phyloP scores from a whole-genome alignment of 805 yeast genomes.

The Hanseniaspora occidentalis region DNA sequence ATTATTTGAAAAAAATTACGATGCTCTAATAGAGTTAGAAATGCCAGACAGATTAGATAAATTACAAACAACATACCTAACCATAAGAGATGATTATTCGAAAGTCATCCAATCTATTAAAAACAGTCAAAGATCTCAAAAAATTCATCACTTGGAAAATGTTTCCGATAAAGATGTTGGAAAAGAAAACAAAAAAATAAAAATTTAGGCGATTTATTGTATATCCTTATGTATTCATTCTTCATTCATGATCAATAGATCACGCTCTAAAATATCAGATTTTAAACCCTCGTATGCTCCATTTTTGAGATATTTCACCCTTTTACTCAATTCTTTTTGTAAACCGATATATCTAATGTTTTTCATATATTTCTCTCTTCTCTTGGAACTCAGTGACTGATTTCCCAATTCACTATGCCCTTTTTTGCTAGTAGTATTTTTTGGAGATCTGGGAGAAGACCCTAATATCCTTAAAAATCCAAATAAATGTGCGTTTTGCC shows the following conservation, averaged over 20 bases:
- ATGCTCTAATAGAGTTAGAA: constrained; percentile 58
- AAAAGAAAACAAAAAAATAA: neutral
- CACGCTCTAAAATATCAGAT: neutral
- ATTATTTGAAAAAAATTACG: constrained; percentile 66
- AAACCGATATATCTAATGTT: constrained; percentile 2
- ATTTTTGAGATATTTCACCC: neutral
- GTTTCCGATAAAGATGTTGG: neutral
- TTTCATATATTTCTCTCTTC: constrained; percentile 11
- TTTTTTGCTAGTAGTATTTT: constrained; percentile 1
- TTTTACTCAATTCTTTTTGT: neutral
- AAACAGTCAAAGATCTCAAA: neutral
- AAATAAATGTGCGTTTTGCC: constrained; percentile 6
- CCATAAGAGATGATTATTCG: constrained; percentile 56
- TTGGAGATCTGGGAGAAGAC: constrained; percentile 13
- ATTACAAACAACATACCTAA: constrained; percentile 59
- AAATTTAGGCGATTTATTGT: neutral
- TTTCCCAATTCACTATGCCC: too few species aligned
- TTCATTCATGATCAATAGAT: neutral
- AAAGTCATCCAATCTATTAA: constrained; percentile 2
- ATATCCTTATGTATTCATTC: neutral
- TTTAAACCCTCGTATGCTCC: neutral
- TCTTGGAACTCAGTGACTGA: constrained; percentile 1
- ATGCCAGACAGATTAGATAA: constrained; percentile 53
- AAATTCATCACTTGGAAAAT: neutral
- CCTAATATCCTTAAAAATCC: constrained; percentile 14